Evolutionary conservation across 1,284 basidiomycete genomes (phyloP), one percentile per base, ranked within the genome.

Genomic region (Trametes pubescens): DNA sequence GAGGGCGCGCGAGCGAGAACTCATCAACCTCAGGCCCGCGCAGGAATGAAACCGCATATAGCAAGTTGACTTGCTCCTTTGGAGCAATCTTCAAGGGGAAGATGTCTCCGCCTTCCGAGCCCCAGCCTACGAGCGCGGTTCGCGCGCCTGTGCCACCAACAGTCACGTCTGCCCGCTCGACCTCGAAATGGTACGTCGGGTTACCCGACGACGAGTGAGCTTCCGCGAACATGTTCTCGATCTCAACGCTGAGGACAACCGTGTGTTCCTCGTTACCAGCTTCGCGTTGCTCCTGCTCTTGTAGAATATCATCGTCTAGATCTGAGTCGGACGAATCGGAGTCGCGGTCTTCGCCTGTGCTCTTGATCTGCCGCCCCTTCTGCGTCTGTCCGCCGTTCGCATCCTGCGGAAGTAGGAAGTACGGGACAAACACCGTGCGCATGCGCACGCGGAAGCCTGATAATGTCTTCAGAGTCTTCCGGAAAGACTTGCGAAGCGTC

Each of bases 401-500:
- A 29, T 60, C 62, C 29, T 71, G 72, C 14, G 86, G 84, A 5
- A 89, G 78, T 59, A 89, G 80, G 21, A 95, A 85, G 70, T 93
- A 90, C 0, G 94, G 94, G 2, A 95, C 87, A 69, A 95, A 93
- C 8, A 94, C 88, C 0, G 93, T 95, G 22, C 93, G 86, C 93
- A 96, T 95, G 37, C 94, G 87, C 21, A 96, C 91, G 26, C 88
- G 84, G 74, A 96, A 91, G 1, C 93, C 94, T 16, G 92, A 92
- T 4, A 90, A 88, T 0, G 92, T 90, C 49, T 82, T 81, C 16
- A 96, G 76, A 0, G 91, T 89, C 69, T 91, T 90, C n/a, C 94
- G 85, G 76, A 88, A 95, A 1, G 93, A 93, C 75, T 94, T 95
- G 52, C 92, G 88, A 13, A 96, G 78, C 0, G 92, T 91, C 1